These are phyloP conservation scores for Neobulgaria alba DNA, from an alignment of 2,329 filamentous ascomycete species.

Conservation along the genomic window DNA sequence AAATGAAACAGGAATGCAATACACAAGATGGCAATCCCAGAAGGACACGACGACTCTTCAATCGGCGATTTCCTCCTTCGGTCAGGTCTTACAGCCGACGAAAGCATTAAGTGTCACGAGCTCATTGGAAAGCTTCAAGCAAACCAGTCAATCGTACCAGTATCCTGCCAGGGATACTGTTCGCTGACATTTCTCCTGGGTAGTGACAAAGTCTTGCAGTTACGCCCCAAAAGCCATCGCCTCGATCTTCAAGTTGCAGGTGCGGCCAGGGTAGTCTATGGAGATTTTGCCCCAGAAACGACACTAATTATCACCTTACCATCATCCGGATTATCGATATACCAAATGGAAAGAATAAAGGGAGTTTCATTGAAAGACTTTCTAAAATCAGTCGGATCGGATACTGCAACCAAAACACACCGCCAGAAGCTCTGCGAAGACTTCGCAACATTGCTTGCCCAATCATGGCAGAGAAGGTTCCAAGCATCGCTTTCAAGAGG, in stretches of 20 bases:
- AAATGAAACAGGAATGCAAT: no score
- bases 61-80: slow-evolving; percentile 22
- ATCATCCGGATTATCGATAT: slow-evolving; percentile 27
- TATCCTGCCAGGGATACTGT: slow-evolving; percentile 41
- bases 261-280: slow-evolving; percentile 34
- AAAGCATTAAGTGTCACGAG: slow-evolving; percentile 23
- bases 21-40: not conserved
- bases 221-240: slow-evolving; percentile 36
- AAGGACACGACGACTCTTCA: not conserved
- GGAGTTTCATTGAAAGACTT: slow-evolving; percentile 34
- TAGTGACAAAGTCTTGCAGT: slow-evolving; percentile 36
- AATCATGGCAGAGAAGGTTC: slow-evolving; percentile 28
- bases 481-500: slow-evolving; percentile 15
- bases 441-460: slow-evolving; percentile 35
- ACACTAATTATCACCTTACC: slow-evolving; percentile 31
- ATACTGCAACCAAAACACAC: slow-evolving; percentile 4
- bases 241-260: slow-evolving; percentile 33
- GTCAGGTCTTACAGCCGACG: slow-evolving; percentile 15
- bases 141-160: slow-evolving; percentile 25
- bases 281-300: slow-evolving; percentile 35
- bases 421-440: slow-evolving; percentile 32
- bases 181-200: slow-evolving; percentile 40
- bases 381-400: slow-evolving; percentile 4
- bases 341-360: slow-evolving; percentile 34
- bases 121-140: slow-evolving; percentile 31